Conservation (phyloP, 2,329 filamentous ascomycete species). For the Didymella exigua region DNA sequence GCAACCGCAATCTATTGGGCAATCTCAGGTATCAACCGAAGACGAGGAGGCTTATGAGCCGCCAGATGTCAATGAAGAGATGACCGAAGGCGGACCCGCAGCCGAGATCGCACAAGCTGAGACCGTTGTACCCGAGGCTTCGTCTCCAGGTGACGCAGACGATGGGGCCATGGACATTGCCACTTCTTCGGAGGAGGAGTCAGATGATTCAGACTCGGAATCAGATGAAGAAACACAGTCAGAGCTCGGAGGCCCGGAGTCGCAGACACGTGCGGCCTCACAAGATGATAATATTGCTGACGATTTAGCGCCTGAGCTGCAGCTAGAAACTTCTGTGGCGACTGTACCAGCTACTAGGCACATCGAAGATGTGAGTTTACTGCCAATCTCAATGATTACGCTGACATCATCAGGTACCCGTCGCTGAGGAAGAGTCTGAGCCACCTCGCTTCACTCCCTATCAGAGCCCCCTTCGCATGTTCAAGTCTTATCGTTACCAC, state of each 20-base stretch:
- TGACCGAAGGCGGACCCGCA: conserved; percentile 8
- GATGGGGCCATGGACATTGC: conserved; percentile 45
- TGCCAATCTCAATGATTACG: neutral
- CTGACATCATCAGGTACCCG: conserved; percentile 29
- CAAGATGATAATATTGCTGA: conserved; percentile 36
- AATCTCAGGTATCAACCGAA: conserved; percentile 28
- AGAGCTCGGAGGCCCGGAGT: conserved; percentile 19
- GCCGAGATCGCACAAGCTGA: neutral
- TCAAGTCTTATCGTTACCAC: conserved; percentile 90
- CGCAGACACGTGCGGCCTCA: conserved; percentile 5
- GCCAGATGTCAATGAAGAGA: conserved; percentile 35
- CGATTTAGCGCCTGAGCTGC: conserved; percentile 50
- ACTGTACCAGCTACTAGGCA: conserved; percentile 8
- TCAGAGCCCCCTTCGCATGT: conserved; percentile 78
- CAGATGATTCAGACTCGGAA: conserved; percentile 31
- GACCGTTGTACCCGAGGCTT: neutral
- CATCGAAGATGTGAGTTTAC: conserved; percentile 31
- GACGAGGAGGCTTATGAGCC: conserved; percentile 43
- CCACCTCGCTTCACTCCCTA: conserved; percentile 66
- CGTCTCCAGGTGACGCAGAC: conserved; percentile 27
- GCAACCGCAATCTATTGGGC: conserved; percentile 12
- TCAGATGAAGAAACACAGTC: conserved; percentile 24
- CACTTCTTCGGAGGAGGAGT: conserved; percentile 37
- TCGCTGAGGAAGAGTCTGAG: conserved; percentile 22
- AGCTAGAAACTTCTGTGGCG: conserved; percentile 23